Evolutionary conservation across 2,329 filamentous ascomycete species (phyloP).

Genomic region (Gaeumannomyces sp.): DNA sequence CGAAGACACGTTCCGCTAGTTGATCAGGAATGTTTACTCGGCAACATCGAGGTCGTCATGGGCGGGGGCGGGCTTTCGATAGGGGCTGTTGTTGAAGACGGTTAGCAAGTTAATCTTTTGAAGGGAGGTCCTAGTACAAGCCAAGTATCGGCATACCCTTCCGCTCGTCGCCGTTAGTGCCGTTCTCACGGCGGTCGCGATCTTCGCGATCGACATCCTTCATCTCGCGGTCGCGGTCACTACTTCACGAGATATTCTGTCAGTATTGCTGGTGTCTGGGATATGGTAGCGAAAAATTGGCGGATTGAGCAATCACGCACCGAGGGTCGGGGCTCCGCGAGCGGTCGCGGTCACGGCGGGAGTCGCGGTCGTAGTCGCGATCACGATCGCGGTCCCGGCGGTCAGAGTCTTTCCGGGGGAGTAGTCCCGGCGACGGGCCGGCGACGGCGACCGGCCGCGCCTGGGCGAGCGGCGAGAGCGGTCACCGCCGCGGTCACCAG

Average conservation of each 20-base stretch:
- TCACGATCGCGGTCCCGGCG: constrained; percentile 71
- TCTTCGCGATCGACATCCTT: constrained; percentile 62
- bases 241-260: constrained; percentile 17
- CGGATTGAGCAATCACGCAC: constrained; percentile 27
- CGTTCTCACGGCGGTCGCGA: constrained; percentile 69
- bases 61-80: constrained; percentile 71
- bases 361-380: constrained; percentile 64
- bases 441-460: constrained; percentile 63
- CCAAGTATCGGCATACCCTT: constrained; percentile 59
- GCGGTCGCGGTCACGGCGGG: constrained; percentile 63
- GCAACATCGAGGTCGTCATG: constrained; percentile 96
- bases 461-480: constrained; percentile 51
- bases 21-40: constrained; percentile 45
- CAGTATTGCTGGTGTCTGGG: not conserved
- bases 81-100: constrained; percentile 14
- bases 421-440: constrained; percentile 74
- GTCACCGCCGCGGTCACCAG: constrained; percentile 16
- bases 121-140: no score
- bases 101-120: not conserved
- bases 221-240: constrained; percentile 47
- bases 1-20: not conserved
- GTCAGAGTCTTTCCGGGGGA: constrained; percentile 76
- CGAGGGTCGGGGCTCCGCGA: constrained; percentile 64
- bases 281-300: no score
- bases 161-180: constrained; percentile 77